Percentiles rank a stretch among this genome's conserved stretches.
These are phyloP conservation scores for Cyclocybe aegerita DNA, from an alignment of 768 basidiomycete genomes.

Conservation along the genomic window DNA sequence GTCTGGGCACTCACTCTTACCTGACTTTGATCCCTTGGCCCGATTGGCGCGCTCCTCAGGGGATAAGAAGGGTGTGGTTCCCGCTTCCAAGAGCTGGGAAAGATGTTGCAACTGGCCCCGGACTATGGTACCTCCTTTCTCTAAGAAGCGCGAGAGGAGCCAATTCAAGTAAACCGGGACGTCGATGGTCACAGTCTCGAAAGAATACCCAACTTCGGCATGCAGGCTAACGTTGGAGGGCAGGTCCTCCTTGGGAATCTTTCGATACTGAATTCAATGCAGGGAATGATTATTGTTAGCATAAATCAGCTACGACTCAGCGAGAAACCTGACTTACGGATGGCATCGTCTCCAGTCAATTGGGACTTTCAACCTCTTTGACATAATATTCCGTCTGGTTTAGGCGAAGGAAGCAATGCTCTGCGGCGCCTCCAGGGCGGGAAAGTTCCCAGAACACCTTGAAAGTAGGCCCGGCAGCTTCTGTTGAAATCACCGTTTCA, in stretches of 20 bases:
- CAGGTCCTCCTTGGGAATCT: constrained; percentile 40
- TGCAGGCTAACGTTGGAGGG: constrained; percentile 32
- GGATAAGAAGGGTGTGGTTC: constrained; percentile 21
- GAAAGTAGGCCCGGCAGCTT: constrained; percentile 69
- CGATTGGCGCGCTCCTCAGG: not conserved
- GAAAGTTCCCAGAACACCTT: constrained; percentile 71
- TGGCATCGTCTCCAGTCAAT: constrained; percentile 51
- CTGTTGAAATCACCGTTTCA: constrained; percentile 55
- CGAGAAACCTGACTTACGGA: constrained; percentile 31
- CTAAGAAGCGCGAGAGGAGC: constrained; percentile 57
- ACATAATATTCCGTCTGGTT: constrained; percentile 58
- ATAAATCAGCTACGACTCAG: not conserved
- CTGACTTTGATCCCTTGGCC: too few relatives aligned
- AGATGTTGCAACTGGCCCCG: constrained; percentile 59
- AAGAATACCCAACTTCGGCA: constrained; percentile 38
- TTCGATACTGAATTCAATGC: constrained; percentile 15
- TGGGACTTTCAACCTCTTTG: constrained; percentile 34
- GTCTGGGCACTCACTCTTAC: constrained; percentile 22
- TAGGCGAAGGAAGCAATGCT: constrained; percentile 65
- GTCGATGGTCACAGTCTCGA: constrained; percentile 67
- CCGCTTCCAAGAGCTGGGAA: constrained; percentile 51
- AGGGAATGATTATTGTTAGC: constrained; percentile 13
- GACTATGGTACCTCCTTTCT: constrained; percentile 49
- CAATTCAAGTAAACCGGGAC: constrained; percentile 62
- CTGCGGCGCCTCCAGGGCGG: constrained; percentile 47